phyloP scores from a whole-genome alignment of 768 basidiomycete genomes.

The Lactifluus piperatus region DNA sequence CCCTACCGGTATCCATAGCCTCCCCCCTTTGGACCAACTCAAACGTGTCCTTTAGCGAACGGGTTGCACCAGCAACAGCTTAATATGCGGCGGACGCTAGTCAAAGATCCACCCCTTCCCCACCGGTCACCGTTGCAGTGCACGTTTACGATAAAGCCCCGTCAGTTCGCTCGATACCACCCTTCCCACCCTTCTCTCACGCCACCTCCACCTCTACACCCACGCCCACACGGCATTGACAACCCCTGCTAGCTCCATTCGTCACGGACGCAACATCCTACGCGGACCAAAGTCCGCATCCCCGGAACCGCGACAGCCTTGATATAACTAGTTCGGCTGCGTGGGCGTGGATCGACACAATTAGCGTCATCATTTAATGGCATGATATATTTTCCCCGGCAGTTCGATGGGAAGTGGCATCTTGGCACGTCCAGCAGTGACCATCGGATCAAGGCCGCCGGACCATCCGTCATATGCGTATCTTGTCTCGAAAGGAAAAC shows the following conservation, averaged over 20 bases:
- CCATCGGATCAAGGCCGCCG: slow-evolving; percentile 6
- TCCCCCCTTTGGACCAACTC: slow-evolving; percentile 8
- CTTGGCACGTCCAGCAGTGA: background rate
- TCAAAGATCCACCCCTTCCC: background rate
- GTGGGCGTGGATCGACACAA: background rate
- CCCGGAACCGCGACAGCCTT: background rate
- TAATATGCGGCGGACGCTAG: slow-evolving; percentile 8
- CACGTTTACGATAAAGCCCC: slow-evolving; percentile 2
- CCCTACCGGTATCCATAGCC: slow-evolving; percentile 11
- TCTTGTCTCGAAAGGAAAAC: no score
- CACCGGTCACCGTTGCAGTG: background rate
- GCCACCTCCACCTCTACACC: slow-evolving; percentile 1
- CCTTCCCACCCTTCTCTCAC: background rate
- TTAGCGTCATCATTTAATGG: background rate
- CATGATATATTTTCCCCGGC: background rate
- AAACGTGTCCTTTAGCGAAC: background rate
- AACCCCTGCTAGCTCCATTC: background rate
- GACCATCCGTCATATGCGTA: background rate
- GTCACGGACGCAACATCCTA: background rate
- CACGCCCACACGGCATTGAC: background rate
- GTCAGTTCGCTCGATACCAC: background rate
- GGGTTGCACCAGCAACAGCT: background rate
- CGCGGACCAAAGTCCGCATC: background rate
- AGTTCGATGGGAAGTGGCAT: background rate
- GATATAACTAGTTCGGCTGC: background rate